A percentile compares a stretch with the other conserved stretches of the same genome.
phyloP scores from a whole-genome alignment of 768 basidiomycete species.

The Serendipita vermifera region DNA sequence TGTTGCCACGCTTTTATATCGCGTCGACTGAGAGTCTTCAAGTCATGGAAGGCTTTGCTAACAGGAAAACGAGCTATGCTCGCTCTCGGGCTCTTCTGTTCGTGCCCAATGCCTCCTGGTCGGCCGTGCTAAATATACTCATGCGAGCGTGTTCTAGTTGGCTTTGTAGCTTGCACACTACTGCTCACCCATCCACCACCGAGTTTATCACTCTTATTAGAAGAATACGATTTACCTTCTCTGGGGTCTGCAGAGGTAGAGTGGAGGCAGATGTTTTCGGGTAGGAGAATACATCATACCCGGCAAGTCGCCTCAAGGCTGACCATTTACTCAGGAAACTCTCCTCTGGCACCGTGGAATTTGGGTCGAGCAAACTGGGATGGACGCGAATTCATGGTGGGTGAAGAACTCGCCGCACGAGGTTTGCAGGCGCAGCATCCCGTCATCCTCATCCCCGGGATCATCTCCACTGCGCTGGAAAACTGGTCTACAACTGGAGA shows the following conservation, averaged over 20 bases:
- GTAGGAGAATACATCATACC: conserved; percentile 32
- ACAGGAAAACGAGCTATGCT: background rate
- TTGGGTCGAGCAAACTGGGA: conserved; percentile 62
- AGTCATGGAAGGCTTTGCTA: background rate
- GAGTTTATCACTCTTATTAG: conserved; percentile 44
- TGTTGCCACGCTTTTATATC: too few species aligned
- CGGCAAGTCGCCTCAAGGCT: conserved; percentile 28
- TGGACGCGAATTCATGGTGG: conserved; percentile 44
- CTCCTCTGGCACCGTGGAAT: conserved; percentile 51
- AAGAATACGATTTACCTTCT: conserved; percentile 50
- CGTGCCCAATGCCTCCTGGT: too few species aligned
- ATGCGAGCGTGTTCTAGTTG: too few species aligned
- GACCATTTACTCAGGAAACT: conserved; percentile 8
- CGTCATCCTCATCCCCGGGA: conserved; percentile 76
- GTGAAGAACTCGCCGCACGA: conserved; percentile 18
- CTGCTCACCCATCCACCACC: conserved; percentile 3
- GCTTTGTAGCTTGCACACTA: conserved; percentile 2
- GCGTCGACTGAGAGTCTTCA: background rate
- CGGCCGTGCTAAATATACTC: too few species aligned
- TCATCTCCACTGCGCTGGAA: conserved; percentile 82
- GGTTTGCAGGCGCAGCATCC: conserved; percentile 51
- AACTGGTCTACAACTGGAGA: conserved; percentile 87
- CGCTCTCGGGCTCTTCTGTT: background rate
- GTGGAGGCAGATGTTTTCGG: conserved; percentile 8
- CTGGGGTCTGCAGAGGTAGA: conserved; percentile 20